Evolutionary conservation across 768 basidiomycete genomes (phyloP), one percentile per base, ranked within the genome.

Genomic region (Russula virescens): DNA sequence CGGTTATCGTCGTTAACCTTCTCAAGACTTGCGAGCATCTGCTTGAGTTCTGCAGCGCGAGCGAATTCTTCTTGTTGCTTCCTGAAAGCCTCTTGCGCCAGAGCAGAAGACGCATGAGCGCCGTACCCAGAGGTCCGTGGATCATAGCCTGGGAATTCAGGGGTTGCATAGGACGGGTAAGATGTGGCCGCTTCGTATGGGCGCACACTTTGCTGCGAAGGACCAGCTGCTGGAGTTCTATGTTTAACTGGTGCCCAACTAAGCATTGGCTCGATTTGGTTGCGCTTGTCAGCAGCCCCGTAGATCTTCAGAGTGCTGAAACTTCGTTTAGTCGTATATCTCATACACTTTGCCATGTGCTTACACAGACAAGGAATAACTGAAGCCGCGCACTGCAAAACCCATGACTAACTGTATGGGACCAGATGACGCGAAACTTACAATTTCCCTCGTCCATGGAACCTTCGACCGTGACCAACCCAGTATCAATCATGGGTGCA

Each of bases 1-100:
- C 90, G 80, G 23, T 80, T 80, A 69, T 91, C 89, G 57, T 91
- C 87, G 62, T 89, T 83, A 2, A 94, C 86, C 71, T 85, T 89
- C 70, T 90, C 89, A 13, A 94, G 76, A 28, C 73, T 81, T 47
- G 75, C 79, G 16, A 94, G 72, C 75, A 89, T 83, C 62, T 84
- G 76, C 53, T 72, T 78, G 26, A 94, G 81, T 69, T 92, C 89
- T 2, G 77, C 75, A 0, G 91, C 90, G 68, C 83, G 89, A 49
- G 74, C 72, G 28, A 81, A 59, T 23, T 80, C 81, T 68, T 84
- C 83, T 61, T 81, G 76, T 64, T 80, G 81, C 65, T 79, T 79
- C 25, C 68, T 71, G 9, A 68, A 63, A 23, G 75, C 76, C 55
- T 83, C 80, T n/a, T 51, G 8, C 13, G n/a, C 42, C 52, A 46